Evolutionary conservation across 768 basidiomycete species (phyloP).

Genomic region (Tricholoma flavovirens): DNA sequence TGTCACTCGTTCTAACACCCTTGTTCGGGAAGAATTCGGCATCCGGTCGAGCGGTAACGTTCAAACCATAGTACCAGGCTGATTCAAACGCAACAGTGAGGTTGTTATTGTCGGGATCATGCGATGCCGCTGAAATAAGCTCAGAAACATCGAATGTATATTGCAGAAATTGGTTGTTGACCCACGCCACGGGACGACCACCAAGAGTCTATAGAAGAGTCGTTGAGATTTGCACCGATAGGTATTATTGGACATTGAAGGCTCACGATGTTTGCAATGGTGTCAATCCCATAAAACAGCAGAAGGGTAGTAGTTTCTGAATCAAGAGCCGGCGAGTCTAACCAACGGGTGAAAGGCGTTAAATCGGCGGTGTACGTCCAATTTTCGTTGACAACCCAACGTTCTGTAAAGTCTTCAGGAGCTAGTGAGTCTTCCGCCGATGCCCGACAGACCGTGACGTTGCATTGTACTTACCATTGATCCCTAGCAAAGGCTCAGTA

Average conservation of each 20-base stretch:
- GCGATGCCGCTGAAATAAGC: constrained; percentile 24
- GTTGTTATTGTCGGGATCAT: constrained; percentile 30
- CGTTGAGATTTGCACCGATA: not conserved
- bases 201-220: constrained; percentile 37
- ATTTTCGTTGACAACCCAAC: constrained; percentile 51
- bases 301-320: constrained; percentile 34
- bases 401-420: constrained; percentile 42
- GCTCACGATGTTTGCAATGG: constrained; percentile 49
- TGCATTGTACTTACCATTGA: constrained; percentile 36
- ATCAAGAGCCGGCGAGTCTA: constrained; percentile 9
- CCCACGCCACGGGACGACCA: constrained; percentile 49
- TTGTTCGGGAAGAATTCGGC: constrained; percentile 37
- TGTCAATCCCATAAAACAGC: constrained; percentile 54
- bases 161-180: constrained; percentile 53
- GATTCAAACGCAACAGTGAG: constrained; percentile 49
- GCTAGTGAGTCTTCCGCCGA: not conserved
- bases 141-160: constrained; percentile 47
- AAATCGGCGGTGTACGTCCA: constrained; percentile 57
- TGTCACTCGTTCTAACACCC: constrained; percentile 23
- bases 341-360: constrained; percentile 31
- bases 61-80: constrained; percentile 47
- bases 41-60: constrained; percentile 45
- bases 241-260: not conserved
- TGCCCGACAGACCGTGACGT: not conserved
- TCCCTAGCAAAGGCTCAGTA: constrained; percentile 45